Evolutionary conservation across 2,329 filamentous ascomycete species (phyloP).

Genomic region (Fusarium acutatum): DNA sequence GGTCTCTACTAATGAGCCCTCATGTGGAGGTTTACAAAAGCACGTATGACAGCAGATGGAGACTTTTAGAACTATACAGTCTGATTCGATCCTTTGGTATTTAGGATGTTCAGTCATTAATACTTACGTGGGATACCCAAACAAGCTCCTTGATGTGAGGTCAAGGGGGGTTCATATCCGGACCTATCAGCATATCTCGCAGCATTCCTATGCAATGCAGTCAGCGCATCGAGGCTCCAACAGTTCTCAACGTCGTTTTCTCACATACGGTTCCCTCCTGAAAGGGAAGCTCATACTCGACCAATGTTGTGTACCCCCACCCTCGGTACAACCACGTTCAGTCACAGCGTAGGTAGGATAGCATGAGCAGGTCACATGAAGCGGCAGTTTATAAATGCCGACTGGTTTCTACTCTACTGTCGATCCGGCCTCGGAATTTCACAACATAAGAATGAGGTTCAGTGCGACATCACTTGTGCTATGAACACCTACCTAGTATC

Average conservation of each 20-base stretch:
- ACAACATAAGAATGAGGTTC: not conserved
- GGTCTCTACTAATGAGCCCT: not conserved
- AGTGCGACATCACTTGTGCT: not conserved
- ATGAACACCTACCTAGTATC: not conserved
- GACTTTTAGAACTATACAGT: not conserved
- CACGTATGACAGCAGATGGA: not conserved
- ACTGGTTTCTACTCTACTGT: not conserved
- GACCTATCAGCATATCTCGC: not conserved
- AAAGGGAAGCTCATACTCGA: conserved; percentile 3
- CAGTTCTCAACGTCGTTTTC: not conserved
- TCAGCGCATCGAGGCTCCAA: not conserved
- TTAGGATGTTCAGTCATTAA: not conserved
- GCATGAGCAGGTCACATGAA: conserved; percentile 18
- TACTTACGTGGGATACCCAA: not conserved
- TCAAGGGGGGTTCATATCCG: not conserved
- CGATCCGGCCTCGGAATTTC: not conserved
- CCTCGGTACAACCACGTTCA: conserved; percentile 25
- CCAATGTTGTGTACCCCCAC: conserved; percentile 28
- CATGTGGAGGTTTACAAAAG: not conserved
- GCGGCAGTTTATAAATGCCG: not conserved
- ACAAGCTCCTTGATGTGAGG: not conserved
- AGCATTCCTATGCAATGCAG: not conserved
- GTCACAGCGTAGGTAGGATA: conserved; percentile 24
- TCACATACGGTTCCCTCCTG: not conserved
- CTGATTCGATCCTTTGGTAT: not conserved